Evolutionary conservation across 768 basidiomycete species (phyloP).

Genomic region (Pleurotus sapidus): DNA sequence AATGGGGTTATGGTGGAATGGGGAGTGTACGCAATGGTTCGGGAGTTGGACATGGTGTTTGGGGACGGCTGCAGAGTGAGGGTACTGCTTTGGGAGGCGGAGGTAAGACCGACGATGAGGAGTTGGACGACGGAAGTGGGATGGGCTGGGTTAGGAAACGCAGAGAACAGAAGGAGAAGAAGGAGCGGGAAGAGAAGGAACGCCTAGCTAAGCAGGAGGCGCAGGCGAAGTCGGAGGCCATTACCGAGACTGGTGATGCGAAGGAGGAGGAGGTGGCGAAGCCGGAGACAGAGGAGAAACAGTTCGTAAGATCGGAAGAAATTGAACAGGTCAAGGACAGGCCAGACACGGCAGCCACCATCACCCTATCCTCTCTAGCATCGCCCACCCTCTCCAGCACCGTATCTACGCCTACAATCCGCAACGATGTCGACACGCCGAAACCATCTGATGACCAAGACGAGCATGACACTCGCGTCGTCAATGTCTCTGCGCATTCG

Average conservation of each 20-base stretch:
- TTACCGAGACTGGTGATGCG: constrained; percentile 12
- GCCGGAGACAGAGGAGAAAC: constrained; percentile 1
- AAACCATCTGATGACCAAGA: constrained; percentile 15
- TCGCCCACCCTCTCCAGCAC: background rate
- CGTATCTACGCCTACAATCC: background rate
- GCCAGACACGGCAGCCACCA: background rate
- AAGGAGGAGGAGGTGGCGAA: constrained; percentile 9
- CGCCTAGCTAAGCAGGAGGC: constrained; percentile 28
- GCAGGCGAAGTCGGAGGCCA: constrained; percentile 20
- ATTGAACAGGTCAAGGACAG: constrained; percentile 1
- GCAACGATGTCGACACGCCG: background rate
- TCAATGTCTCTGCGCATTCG: constrained; percentile 30
- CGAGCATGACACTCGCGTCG: constrained; percentile 29
- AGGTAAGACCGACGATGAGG: constrained; percentile 29
- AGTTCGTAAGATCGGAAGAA: background rate
- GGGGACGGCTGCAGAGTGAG: constrained; percentile 32
- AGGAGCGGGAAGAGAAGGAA: constrained; percentile 42
- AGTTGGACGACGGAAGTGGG: constrained; percentile 82
- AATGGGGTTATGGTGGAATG: constrained; percentile 92
- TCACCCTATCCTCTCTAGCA: background rate
- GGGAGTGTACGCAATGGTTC: constrained; percentile 53
- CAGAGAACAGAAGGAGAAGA: constrained; percentile 54
- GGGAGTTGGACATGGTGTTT: constrained; percentile 27
- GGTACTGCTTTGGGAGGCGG: constrained; percentile 14
- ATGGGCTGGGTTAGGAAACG: constrained; percentile 79